Evolutionary conservation across 179 eudicot species (phyloP), one percentile per base, ranked within the genome.

Genomic region (Spinacia oleracea): DNA sequence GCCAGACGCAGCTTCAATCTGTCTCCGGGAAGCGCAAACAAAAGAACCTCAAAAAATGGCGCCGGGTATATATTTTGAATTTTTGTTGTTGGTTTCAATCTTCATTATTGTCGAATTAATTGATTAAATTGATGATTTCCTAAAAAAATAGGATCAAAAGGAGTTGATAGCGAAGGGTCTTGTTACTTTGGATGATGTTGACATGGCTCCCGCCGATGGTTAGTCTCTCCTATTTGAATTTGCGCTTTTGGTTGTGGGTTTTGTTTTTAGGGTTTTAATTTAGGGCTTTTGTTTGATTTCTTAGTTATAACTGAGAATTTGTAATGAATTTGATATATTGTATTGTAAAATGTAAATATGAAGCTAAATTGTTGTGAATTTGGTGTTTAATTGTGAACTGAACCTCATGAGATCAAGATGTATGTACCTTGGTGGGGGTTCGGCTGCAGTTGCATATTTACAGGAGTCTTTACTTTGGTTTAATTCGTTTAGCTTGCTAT

Each of bases 1-100:
- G 70, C 62, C 90, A 72, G 60, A 74, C 83, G 2, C 94, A 89
- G 27, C 81, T 84, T 42, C 83, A 78, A 48, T 79, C 97, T 64
- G 66, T 93, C 82, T 95, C 98, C 83, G 97, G 98, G 84, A 95
- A 95, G 87, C 98, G 97, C 74, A 80, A 93, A 85, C 97, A 89
- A 77, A 95, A 95, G 88, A 84, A 88, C 84, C 86, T 89, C 75
- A 95, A 95, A 64, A 91, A 90, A 90, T 93, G 97, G 98, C 94
- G 97, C 76, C 83, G 97, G 82, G 98, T 94, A 14, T 66, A 5
- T 9, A 16, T 53, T 18, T 55, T 79, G 0, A 12, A 29, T 60
- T 73, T 77, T 34, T 75, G 23, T 8, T 15, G 9, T 51, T 38
- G 12, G 32, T 59, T 67, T 32, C 38, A 1, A 29, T 77, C 9